Conservation (phyloP, 257 asterid species). For the Sherardia arvensis region DNA sequence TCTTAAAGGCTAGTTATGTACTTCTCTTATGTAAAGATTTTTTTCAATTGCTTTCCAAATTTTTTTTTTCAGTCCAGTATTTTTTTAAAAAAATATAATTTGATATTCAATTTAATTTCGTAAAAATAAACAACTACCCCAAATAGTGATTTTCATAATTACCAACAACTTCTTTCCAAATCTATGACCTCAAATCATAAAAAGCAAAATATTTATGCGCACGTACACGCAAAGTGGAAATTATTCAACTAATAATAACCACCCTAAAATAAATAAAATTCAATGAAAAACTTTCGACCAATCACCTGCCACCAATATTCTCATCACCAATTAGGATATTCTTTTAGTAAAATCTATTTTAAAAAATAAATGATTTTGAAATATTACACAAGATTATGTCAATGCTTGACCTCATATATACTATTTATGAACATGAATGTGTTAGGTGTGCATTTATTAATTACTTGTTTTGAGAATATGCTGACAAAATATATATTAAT, state of each 20-base stretch:
- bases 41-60: too few relatives aligned
- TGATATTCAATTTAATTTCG: too few relatives aligned
- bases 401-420: not conserved
- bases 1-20: too few relatives aligned
- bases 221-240: slow-evolving; percentile 1
- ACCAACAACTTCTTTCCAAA: slow-evolving; percentile 1
- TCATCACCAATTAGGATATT: not conserved
- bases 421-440: not conserved
- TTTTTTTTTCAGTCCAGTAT: too few relatives aligned
- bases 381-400: too few relatives aligned
- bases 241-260: not conserved
- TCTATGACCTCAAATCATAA: not conserved
- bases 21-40: too few relatives aligned
- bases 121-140: not conserved
- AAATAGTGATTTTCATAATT: not conserved
- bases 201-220: not conserved
- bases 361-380: too few relatives aligned
- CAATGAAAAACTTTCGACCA: not conserved
- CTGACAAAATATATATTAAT: too few relatives aligned
- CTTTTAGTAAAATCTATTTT: too few relatives aligned
- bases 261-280: not conserved
- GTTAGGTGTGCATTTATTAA: not conserved
- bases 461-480: not conserved
- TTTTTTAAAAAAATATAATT: too few relatives aligned
- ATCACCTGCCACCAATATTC: not conserved